Evolutionary conservation across 257 asterid genomes (phyloP).

Genomic region (Salvia rosmarinus): DNA sequence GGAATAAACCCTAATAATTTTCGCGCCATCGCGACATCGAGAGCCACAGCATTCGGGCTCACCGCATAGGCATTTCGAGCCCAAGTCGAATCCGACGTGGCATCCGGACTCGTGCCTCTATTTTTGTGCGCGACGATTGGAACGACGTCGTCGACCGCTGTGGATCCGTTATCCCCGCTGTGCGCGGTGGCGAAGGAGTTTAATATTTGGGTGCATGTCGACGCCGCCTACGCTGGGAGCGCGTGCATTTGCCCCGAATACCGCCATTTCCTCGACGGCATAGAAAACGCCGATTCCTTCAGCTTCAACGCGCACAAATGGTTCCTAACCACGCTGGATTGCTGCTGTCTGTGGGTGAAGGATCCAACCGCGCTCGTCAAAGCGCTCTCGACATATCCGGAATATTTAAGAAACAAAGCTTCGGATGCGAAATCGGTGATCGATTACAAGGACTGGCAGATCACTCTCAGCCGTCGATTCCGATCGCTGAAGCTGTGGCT

Average conservation of each 20-base stretch:
- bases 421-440: conserved; percentile 66
- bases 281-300: conserved; percentile 67
- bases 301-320: conserved; percentile 84
- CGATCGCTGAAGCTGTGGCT: conserved; percentile 74
- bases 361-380: conserved; percentile 58
- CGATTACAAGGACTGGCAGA: conserved; percentile 87
- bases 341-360: conserved; percentile 87
- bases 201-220: conserved; percentile 74
- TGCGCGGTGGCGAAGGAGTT: conserved; percentile 56
- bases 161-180: conserved; percentile 53
- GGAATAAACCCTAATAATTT: conserved; percentile 61
- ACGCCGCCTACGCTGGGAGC: conserved; percentile 85
- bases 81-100: conserved; percentile 45
- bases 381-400: conserved; percentile 70
- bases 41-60: conserved; percentile 43
- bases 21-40: conserved; percentile 52
- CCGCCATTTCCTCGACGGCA: conserved; percentile 68
- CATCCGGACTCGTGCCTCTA: conserved; percentile 57
- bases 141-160: conserved; percentile 72
- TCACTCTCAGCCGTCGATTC: conserved; percentile 73
- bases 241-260: conserved; percentile 71
- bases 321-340: conserved; percentile 70
- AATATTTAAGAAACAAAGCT: conserved; percentile 62
- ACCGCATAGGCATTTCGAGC: conserved; percentile 46
- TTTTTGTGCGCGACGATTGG: conserved; percentile 71